Evolutionary conservation across 306 rosid genomes (phyloP), one percentile per base, ranked within the genome.

Genomic region (Albizia julibrissin): DNA sequence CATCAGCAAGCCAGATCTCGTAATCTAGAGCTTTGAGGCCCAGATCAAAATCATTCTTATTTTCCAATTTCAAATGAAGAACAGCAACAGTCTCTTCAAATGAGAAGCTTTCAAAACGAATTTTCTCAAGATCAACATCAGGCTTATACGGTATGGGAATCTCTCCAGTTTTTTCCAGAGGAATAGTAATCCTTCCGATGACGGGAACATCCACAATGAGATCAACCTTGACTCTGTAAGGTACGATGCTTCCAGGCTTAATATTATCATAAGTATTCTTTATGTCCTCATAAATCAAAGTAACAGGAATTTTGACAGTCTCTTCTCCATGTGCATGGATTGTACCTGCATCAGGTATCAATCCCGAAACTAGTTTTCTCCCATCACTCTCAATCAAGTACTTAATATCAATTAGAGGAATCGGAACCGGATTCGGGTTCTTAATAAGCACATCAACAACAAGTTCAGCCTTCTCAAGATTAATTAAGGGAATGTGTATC

Each of bases 81-180:
- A 81, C 69, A 10, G 99, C 99, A 81, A 92, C 75, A 1, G 98
- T 93, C 84, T 96, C 98, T 70, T 96, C 99, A 3, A 96, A 84
- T 14, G 98, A 96, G 84, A 96, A 93, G 54, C 77, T 90, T 33
- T 93, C 86, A 50, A 93, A 96, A 2, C 33, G 84, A 67, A 93
- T 93, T 83, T 96, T 96, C 76, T 96, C 99, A 65, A 96, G 67
- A 83, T 92, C 98, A 46, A 96, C 70, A 67, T 93, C 99, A 54
- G 99, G 99, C 91, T 96, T 93, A 90, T 93, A 91, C 1, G 99
- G 98, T 59, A 96, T 89, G 33, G 97, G 98, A 64, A 96, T 90
- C 91, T 96, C 97, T 78, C 99, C 97, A 12, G 93, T 92, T 84
- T 96, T 96, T 87, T 96, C 95, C 73, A 93, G 77, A 21, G 99